Base-by-base conservation (phyloP, 768 basidiomycete genomes). In the Gautieria morchelliformis region DNA sequence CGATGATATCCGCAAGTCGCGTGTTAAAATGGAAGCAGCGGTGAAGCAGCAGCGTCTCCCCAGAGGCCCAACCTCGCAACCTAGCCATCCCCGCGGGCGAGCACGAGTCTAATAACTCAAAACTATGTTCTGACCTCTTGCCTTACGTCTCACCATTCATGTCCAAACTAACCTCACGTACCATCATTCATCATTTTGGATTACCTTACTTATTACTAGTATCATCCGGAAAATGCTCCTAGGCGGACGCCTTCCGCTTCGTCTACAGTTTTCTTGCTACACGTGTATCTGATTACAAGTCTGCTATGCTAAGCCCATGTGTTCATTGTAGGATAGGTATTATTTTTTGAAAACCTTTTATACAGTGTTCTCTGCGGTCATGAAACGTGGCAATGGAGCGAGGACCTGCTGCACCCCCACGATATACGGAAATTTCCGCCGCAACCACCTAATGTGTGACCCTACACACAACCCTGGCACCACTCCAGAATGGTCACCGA, bases 1-100 rank as follows among this genome's bases (percentile, higher is more conserved):
- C 62, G 88, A 89, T 58, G 87, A 90, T 58, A 60, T 91, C 15
- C 78, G 81, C 27, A 90, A 89, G 64, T 85, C 85, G 62, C 80
- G 88, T 3, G 65, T 77, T 33, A 89, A 89, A 65, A 80, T 89
- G 74, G 80, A 80, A n/a, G 82, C 84, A 59, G 74, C 82, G 33
- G 87, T 85, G 64, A 75, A 80, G 41, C 82, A 84, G 58, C 51
- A 37, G 33, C 45, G 56, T 15, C 20, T 14, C 19, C 45, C 35
- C 24, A 32, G 45, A 50, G 17, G 30, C 19, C 32, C 54, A 22
- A 48, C 47, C n/a, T 48, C 42, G 33, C 56, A 57, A 22, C 56
- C 56, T 3, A 49, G 30, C 4, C 56, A 57, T n/a, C 56, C 56
- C 32, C 56, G 56, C 33, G 53, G 42, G 12, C 20, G 37, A 52